These are phyloP conservation scores for Penicillium pulvis DNA, from an alignment of 495 filamentous ascomycete genomes.

Conservation along the genomic window DNA sequence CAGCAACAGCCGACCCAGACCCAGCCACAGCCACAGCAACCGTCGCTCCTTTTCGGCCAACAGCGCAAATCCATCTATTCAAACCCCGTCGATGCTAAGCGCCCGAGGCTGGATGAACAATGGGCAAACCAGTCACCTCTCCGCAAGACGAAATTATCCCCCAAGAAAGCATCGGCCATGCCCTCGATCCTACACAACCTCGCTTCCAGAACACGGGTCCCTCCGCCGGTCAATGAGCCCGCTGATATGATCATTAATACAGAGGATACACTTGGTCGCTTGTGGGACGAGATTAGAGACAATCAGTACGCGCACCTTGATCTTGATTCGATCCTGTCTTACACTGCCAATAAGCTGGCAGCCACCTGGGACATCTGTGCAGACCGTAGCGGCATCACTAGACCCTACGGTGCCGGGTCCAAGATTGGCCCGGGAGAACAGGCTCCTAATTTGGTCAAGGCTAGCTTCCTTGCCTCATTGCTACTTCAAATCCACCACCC, in stretches of 20 bases:
- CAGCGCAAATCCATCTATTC: conserved; percentile 45
- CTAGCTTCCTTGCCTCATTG: conserved; percentile 69
- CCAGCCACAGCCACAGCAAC: background rate
- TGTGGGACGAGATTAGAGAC: conserved; percentile 60
- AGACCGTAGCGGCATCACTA: conserved; percentile 40
- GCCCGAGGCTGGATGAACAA: conserved; percentile 46
- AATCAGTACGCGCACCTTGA: conserved; percentile 54
- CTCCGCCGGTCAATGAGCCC: conserved; percentile 41
- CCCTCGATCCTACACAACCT: conserved; percentile 49
- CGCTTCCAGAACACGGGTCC: conserved; percentile 33
- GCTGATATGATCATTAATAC: conserved; percentile 48
- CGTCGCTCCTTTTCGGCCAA: conserved; percentile 8
- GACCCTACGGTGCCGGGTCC: conserved; percentile 51
- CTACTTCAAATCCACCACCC: conserved; percentile 77
- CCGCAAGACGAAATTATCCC: conserved; percentile 40
- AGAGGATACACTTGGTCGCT: conserved; percentile 41
- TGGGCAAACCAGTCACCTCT: conserved; percentile 43
- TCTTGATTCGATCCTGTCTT: conserved; percentile 56
- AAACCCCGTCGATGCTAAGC: conserved; percentile 45
- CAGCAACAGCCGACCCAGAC: conserved; percentile 1
- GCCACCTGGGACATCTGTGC: conserved; percentile 60
- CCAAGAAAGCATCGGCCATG: conserved; percentile 54
- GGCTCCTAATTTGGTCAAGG: conserved; percentile 64
- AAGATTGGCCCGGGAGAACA: conserved; percentile 64
- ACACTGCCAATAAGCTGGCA: conserved; percentile 55